These are phyloP conservation scores for Glebionis coronaria DNA, from an alignment of 129 eudicot genomes.

Conservation along the genomic window DNA sequence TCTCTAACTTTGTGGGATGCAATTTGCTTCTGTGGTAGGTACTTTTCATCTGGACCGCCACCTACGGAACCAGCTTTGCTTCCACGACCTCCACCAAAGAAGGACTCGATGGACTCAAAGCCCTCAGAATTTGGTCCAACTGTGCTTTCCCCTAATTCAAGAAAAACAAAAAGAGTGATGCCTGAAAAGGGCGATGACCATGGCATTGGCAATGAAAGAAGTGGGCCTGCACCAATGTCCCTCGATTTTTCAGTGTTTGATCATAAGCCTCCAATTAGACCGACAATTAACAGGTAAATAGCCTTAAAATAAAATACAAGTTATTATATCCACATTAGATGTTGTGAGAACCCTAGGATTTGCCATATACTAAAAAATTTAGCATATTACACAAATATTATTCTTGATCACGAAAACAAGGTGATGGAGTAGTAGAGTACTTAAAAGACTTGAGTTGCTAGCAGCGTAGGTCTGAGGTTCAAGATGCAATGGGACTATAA, in stretches of 20 bases:
- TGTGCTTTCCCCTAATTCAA: slow-evolving; percentile 81
- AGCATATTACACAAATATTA: too few relatives aligned
- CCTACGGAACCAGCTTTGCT: slow-evolving; percentile 88
- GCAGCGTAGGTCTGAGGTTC: too few relatives aligned
- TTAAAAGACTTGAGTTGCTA: too few relatives aligned
- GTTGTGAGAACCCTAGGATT: too few relatives aligned
- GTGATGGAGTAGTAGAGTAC: too few relatives aligned
- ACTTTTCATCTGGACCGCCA: slow-evolving; percentile 79
- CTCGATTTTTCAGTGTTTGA: slow-evolving; percentile 82
- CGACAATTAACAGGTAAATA: slow-evolving; percentile 90
- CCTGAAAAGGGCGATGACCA: slow-evolving; percentile 64
- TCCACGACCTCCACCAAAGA: slow-evolving; percentile 85
- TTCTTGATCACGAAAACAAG: background rate
- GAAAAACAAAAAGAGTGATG: slow-evolving; percentile 82
- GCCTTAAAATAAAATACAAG: background rate
- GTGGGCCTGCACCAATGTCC: slow-evolving; percentile 80
- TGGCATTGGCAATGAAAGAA: slow-evolving; percentile 64
- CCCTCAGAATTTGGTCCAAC: slow-evolving; percentile 55
- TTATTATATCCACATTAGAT: background rate
- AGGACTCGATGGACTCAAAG: slow-evolving; percentile 51
- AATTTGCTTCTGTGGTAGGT: slow-evolving; percentile 38
- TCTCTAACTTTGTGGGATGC: background rate
- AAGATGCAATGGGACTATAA: too few relatives aligned
- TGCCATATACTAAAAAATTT: too few relatives aligned
- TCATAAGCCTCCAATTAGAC: slow-evolving; percentile 73